A percentile compares a stretch with the other conserved stretches of the same genome.
Evolutionary conservation across 306 rosid genomes (phyloP).

Genomic region (Chamaecrista fasciculata): DNA sequence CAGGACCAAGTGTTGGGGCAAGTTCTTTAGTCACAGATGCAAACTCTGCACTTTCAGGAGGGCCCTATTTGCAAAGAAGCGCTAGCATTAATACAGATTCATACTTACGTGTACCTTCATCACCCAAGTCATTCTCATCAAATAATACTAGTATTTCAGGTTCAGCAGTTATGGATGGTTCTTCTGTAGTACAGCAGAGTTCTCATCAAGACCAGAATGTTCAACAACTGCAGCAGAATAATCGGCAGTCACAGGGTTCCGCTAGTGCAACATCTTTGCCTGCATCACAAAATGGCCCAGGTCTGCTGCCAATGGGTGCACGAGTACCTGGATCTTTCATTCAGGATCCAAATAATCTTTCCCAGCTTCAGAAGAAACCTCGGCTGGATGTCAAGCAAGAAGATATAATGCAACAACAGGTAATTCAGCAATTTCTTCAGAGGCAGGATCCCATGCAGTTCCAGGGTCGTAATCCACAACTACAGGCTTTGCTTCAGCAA

Average conservation of each 20-base stretch:
- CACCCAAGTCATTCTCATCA: slow-evolving; percentile 92
- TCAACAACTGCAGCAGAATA: slow-evolving; percentile 71
- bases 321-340: slow-evolving; percentile 62
- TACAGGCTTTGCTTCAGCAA: slow-evolving; percentile 81
- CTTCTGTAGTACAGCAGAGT: slow-evolving; percentile 79
- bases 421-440: slow-evolving; percentile 77
- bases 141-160: slow-evolving; percentile 89
- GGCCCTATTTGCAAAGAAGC: slow-evolving; percentile 93
- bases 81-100: slow-evolving; percentile 89
- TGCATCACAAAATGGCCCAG: slow-evolving; percentile 59
- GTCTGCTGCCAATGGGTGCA: slow-evolving; percentile 54
- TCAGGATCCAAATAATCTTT: slow-evolving; percentile 68
- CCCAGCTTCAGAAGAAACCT: slow-evolving; percentile 74
- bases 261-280: slow-evolving; percentile 69
- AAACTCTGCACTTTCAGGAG: slow-evolving; percentile 92
- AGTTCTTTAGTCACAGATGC: slow-evolving; percentile 99
- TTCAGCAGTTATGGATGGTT: slow-evolving; percentile 88
- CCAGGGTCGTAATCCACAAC: slow-evolving; percentile 71
- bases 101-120: slow-evolving; percentile 85
- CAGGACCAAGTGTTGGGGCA: slow-evolving; percentile 93
- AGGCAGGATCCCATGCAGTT: slow-evolving; percentile 79
- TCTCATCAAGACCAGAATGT: slow-evolving; percentile 80
- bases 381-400: slow-evolving; percentile 88
- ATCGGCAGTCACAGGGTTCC: slow-evolving; percentile 66
- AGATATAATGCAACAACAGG: slow-evolving; percentile 76